phyloP scores from a whole-genome alignment of 2,329 filamentous ascomycete genomes.

The Cladosporium halotolerans region DNA sequence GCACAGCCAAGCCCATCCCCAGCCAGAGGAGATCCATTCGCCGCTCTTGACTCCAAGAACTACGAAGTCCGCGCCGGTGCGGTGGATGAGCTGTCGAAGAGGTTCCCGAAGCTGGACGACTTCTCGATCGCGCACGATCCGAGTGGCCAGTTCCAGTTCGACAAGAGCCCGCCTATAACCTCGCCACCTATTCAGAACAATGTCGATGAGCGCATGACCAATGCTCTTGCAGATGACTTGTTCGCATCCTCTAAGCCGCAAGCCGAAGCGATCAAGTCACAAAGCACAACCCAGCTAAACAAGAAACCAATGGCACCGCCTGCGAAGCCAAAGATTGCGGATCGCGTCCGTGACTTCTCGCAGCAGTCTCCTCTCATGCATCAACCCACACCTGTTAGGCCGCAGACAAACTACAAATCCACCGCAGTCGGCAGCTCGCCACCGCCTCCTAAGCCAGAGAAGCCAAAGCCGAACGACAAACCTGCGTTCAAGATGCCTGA shows the following conservation, averaged over 20 bases:
- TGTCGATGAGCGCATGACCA: slow-evolving; percentile 61
- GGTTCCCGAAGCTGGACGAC: slow-evolving; percentile 87
- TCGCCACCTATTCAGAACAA: slow-evolving; percentile 38
- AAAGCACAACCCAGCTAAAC: slow-evolving; percentile 10
- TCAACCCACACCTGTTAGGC: slow-evolving; percentile 44
- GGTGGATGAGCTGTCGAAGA: slow-evolving; percentile 72
- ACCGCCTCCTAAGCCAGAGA: slow-evolving; percentile 30
- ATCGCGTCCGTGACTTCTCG: not conserved
- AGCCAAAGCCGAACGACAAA: not conserved
- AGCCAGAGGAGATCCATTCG: slow-evolving; percentile 78
- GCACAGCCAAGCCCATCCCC: slow-evolving; percentile 40
- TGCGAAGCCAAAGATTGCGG: slow-evolving; percentile 9
- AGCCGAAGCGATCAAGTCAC: slow-evolving; percentile 11
- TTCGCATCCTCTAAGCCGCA: slow-evolving; percentile 47
- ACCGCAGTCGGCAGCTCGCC: slow-evolving; percentile 45
- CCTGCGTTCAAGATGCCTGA: slow-evolving; percentile 29
- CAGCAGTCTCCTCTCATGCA: slow-evolving; percentile 27
- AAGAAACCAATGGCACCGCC: slow-evolving; percentile 13
- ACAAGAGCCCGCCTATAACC: slow-evolving; percentile 7
- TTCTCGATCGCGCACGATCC: slow-evolving; percentile 86
- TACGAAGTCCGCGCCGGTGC: slow-evolving; percentile 42
- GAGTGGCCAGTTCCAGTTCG: slow-evolving; percentile 75
- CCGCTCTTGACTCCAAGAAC: slow-evolving; percentile 69
- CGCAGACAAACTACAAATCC: slow-evolving; percentile 48
- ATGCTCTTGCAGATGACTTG: slow-evolving; percentile 76